Evolutionary conservation across 208 protist genomes (phyloP).

Genomic region (Crithidia mellificae): DNA sequence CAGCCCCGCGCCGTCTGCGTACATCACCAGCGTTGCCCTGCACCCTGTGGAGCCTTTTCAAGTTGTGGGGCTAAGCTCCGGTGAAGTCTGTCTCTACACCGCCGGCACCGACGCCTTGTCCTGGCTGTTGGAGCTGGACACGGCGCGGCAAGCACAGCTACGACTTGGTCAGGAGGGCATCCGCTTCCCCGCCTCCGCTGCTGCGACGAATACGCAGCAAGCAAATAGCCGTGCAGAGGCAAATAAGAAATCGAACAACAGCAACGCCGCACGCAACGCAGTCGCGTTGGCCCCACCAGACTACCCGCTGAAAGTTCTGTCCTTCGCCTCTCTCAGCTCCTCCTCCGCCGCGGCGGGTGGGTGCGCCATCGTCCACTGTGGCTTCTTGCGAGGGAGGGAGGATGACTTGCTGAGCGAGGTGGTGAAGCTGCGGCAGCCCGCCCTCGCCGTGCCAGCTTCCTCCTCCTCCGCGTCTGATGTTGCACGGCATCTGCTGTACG

Average conservation of each 20-base stretch:
- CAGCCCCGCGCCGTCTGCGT: slow-evolving; percentile 6
- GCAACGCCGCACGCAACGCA: not conserved
- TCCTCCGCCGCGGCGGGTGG: slow-evolving; percentile 8
- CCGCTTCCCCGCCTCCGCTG: too few relatives aligned
- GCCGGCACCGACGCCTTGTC: slow-evolving; percentile 36
- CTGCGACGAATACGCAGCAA: too few relatives aligned
- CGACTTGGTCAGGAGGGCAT: slow-evolving; percentile 6
- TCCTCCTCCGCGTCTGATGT: slow-evolving; percentile 2
- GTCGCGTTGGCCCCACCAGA: slow-evolving; percentile 5
- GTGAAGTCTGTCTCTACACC: slow-evolving; percentile 35
- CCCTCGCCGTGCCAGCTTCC: not conserved
- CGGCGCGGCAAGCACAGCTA: slow-evolving; percentile 10
- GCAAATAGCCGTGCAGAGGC: too few relatives aligned
- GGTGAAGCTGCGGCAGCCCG: slow-evolving; percentile 19
- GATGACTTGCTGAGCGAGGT: slow-evolving; percentile 37
- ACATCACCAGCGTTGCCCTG: slow-evolving; percentile 36
- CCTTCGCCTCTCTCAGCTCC: slow-evolving; percentile 19
- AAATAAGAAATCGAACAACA: too few relatives aligned
- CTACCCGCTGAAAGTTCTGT: slow-evolving; percentile 32
- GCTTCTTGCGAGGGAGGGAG: slow-evolving; percentile 35
- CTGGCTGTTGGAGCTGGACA: slow-evolving; percentile 34
- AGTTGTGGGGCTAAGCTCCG: slow-evolving; percentile 30
- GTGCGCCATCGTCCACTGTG: slow-evolving; percentile 31
- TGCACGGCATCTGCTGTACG: slow-evolving; percentile 30
- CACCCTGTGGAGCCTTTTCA: slow-evolving; percentile 44